Evolutionary conservation across 192 early-diverging fungal species (phyloP).

Genomic region (Coemansia sp.): DNA sequence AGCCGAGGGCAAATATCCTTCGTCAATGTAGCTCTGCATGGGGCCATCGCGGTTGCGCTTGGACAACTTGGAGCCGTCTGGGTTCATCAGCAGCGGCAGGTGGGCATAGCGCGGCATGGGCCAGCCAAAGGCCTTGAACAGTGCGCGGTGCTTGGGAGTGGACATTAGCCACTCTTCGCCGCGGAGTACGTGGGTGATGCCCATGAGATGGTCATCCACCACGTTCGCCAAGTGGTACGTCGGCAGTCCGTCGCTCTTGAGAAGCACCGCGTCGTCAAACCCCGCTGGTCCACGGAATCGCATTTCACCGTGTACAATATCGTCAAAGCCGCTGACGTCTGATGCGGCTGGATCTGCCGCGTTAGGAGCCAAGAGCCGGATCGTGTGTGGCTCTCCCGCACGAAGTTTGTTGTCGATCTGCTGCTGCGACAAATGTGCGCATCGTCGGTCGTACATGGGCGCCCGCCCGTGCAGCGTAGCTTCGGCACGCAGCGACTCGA

Average conservation of each 20-base stretch:
- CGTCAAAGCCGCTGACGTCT: slow-evolving; percentile 64
- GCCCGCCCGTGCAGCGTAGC: slow-evolving; percentile 61
- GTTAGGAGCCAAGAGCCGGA: slow-evolving; percentile 69
- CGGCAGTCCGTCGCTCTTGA: slow-evolving; percentile 92
- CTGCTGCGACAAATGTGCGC: slow-evolving; percentile 66
- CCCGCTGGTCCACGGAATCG: slow-evolving; percentile 68
- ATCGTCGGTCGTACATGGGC: slow-evolving; percentile 82
- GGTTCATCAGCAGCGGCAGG: slow-evolving; percentile 85
- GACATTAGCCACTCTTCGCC: slow-evolving; percentile 97
- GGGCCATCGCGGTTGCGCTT: slow-evolving; percentile 79
- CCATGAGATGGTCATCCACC: slow-evolving; percentile 91
- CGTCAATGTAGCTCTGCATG: slow-evolving; percentile 74
- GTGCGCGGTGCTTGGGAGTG: slow-evolving; percentile 87
- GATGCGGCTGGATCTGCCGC: slow-evolving; percentile 54
- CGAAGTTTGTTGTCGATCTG: slow-evolving; percentile 70
- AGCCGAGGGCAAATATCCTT: slow-evolving; percentile 83
- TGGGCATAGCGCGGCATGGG: slow-evolving; percentile 79
- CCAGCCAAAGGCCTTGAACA: slow-evolving; percentile 87
- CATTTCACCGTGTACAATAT: slow-evolving; percentile 78
- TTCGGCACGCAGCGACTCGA: slow-evolving; percentile 62
- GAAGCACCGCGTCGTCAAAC: slow-evolving; percentile 86
- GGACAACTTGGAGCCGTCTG: slow-evolving; percentile 84
- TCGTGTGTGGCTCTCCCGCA: slow-evolving; percentile 62
- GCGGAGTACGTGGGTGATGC: slow-evolving; percentile 89
- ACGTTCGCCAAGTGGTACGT: slow-evolving; percentile 97